Evolutionary conservation across 441 rosid species (phyloP).

Genomic region (Pelargonium cotyledonis): DNA sequence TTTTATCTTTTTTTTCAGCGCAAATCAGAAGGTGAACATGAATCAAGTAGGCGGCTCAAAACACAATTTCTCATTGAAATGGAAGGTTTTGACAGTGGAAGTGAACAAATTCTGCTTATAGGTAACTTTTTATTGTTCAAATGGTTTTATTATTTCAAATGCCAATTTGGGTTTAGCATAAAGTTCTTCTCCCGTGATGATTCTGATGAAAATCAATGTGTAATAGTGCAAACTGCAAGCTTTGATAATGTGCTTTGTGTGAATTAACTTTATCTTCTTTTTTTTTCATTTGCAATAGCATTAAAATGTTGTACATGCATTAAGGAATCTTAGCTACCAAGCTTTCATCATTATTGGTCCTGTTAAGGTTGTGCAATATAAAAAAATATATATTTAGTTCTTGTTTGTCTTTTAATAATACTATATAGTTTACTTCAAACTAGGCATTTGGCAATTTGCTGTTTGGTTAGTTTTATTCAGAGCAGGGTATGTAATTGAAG

Average conservation of each 20-base stretch:
- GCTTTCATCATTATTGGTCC: not conserved
- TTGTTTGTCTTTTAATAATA: no score
- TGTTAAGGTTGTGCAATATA: not conserved
- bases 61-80: constrained; percentile 93
- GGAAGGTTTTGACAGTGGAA: constrained; percentile 91
- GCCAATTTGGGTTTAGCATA: not conserved
- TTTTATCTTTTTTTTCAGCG: constrained; percentile 46
- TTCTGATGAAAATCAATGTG: not conserved
- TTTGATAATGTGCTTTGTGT: not conserved
- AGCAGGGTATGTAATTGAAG: not conserved
- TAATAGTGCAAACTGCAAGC: not conserved
- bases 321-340: not conserved
- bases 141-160: not conserved
- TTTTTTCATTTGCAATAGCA: not conserved
- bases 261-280: not conserved
- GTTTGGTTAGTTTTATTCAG: not conserved
- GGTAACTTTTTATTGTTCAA: constrained; percentile 34
- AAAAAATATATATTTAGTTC: not conserved
- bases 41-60: constrained; percentile 90
- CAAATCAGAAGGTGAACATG: constrained; percentile 95
- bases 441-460: not conserved
- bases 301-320: not conserved
- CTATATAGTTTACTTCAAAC: not conserved
- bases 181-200: not conserved
- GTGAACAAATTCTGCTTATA: constrained; percentile 84